These are phyloP conservation scores for Pachyrhizus erosus DNA, from an alignment of 306 rosid genomes.

Conservation along the genomic window DNA sequence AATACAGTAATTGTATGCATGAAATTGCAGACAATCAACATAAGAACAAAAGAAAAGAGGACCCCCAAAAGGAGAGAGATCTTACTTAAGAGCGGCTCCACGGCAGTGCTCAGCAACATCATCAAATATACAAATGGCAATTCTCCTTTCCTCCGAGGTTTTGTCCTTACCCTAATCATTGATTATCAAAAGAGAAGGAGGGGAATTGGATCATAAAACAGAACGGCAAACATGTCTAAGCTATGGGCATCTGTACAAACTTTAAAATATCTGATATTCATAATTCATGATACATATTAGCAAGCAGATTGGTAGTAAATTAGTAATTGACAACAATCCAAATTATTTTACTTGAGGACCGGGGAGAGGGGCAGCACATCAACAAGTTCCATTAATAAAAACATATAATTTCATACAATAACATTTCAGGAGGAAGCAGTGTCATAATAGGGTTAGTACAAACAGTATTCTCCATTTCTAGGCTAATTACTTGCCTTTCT, in stretches of 20 bases:
- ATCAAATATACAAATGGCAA: constrained; percentile 92
- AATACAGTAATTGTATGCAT: background rate
- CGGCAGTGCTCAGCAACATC: constrained; percentile 96
- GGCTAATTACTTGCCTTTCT: background rate
- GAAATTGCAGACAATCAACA: constrained; percentile 16
- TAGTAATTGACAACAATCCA: constrained; percentile 7
- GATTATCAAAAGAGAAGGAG: constrained; percentile 12
- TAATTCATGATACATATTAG: background rate
- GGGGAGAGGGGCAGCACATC: background rate
- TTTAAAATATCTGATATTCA: background rate
- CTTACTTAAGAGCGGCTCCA: constrained; percentile 91
- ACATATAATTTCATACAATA: background rate
- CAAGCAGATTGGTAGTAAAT: background rate
- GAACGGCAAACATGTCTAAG: background rate
- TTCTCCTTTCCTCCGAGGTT: constrained; percentile 95
- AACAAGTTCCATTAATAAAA: background rate
- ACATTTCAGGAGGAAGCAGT: background rate
- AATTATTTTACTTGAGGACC: background rate
- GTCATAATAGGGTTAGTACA: constrained; percentile 6
- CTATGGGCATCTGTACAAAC: constrained; percentile 8
- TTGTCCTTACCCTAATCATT: constrained; percentile 88
- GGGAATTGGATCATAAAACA: background rate
- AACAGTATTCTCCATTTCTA: background rate
- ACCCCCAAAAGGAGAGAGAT: background rate
- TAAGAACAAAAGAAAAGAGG: background rate